Percentiles rank a stretch among this genome's conserved stretches.
phyloP scores from a whole-genome alignment of 768 basidiomycete genomes.

The Sistotremastrum niveocremeum region DNA sequence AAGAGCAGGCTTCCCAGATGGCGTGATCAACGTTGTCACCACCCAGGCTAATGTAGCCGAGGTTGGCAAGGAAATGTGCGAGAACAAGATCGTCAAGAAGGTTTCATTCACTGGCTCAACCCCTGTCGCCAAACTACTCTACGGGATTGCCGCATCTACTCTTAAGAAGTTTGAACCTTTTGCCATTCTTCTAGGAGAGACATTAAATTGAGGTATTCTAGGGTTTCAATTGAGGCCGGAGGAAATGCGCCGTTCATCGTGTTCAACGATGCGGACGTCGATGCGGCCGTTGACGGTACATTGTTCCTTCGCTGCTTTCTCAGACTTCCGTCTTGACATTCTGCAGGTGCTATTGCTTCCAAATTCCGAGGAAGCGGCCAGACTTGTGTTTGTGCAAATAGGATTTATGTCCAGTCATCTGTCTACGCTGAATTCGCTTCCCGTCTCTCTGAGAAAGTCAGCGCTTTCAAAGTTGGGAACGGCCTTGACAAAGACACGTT shows the following conservation, averaged over 20 bases:
- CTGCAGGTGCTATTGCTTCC: constrained; percentile 50
- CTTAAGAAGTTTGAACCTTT: constrained; percentile 55
- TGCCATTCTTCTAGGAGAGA: background rate
- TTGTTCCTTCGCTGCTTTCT: constrained; percentile 4
- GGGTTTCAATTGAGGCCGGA: constrained; percentile 74
- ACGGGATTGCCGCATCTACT: constrained; percentile 58
- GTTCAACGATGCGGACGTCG: constrained; percentile 91
- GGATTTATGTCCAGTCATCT: constrained; percentile 84
- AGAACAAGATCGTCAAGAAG: constrained; percentile 76
- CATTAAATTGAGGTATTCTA: constrained; percentile 5
- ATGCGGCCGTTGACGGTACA: constrained; percentile 75
- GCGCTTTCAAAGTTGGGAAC: constrained; percentile 76
- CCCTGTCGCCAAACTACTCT: constrained; percentile 61
- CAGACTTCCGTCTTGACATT: background rate
- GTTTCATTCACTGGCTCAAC: constrained; percentile 89
- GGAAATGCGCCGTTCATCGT: constrained; percentile 96
- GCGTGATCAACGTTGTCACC: constrained; percentile 90
- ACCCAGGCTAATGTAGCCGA: constrained; percentile 72
- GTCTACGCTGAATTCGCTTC: constrained; percentile 90
- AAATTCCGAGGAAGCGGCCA: constrained; percentile 78
- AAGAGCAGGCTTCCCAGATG: constrained; percentile 88
- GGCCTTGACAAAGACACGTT: constrained; percentile 71
- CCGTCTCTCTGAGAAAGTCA: constrained; percentile 70
- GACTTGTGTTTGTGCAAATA: constrained; percentile 79
- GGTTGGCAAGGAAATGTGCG: constrained; percentile 92